phyloP scores from a whole-genome alignment of 129 eudicot species.

The Tagetes patula region DNA sequence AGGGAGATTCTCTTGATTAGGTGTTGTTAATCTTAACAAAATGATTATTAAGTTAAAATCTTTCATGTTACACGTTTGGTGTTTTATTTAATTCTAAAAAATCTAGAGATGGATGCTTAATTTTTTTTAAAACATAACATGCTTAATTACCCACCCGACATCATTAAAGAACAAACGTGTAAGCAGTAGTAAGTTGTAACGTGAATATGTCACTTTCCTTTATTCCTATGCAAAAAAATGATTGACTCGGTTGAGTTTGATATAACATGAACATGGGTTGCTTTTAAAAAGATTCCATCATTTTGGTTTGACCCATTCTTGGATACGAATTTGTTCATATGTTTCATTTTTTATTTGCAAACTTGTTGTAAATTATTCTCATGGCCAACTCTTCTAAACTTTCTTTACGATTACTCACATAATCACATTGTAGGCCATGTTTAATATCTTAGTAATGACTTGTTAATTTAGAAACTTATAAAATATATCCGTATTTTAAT shows the following conservation, averaged over 20 bases:
- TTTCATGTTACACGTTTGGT: no score
- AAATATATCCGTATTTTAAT: no score
- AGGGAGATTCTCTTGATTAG: no score
- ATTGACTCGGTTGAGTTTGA: not conserved
- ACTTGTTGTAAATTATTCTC: not conserved
- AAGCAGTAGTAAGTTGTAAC: not conserved
- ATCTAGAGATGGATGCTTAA: no score
- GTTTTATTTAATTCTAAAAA: no score
- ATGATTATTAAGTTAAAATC: no score
- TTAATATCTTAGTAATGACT: not conserved
- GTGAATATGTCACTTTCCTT: not conserved
- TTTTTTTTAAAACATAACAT: not conserved
- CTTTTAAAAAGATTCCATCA: not conserved
- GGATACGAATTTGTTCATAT: constrained; percentile 1
- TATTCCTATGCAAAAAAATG: not conserved
- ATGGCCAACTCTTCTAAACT: not conserved
- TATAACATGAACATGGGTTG: constrained; percentile 1
- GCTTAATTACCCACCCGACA: not conserved
- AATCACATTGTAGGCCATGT: not conserved
- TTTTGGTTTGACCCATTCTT: constrained; percentile 1
- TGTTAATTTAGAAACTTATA: not conserved
- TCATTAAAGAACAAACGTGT: not conserved
- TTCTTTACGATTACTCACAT: not conserved
- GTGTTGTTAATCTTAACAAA: no score
- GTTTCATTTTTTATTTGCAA: not conserved